Evolutionary conservation across 495 filamentous ascomycete genomes (phyloP), one percentile per base, ranked within the genome.

Genomic region (Tuber aestivum): DNA sequence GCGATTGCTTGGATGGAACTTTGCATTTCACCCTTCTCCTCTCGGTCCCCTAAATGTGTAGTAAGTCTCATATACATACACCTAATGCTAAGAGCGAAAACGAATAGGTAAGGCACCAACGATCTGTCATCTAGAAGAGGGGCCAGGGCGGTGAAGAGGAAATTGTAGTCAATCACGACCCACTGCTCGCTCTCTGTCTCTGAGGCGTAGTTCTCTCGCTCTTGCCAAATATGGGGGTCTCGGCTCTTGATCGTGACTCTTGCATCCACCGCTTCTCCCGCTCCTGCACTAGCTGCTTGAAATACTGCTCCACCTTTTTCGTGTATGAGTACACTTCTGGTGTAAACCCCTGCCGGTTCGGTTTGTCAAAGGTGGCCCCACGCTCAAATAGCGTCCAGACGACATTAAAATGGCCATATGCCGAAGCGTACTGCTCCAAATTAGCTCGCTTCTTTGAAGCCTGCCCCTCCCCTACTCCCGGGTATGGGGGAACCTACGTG

Each of bases 291-390:
- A 94, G 83, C 44, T 87, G 87, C 85, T 88, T 88, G 65, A 93
- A 89, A 78, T 93, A 94, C 32, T 91, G 90, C 84, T 94, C 92
- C 27, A 91, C 92, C 79, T 91, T 89, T 35, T 91, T 89, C 2
- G 91, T 93, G 38, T 88, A 88, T 69, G 88, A 90, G 83, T 95
- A 96, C 41, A 87, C 87, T 20, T 92, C 85, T 9, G 93, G 90
- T 37, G 88, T 92, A 89, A 92, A 94, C 75, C 87, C 89, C 86
- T 89, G 90, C 5, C 87, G 84, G 80, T 96, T 96, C 80, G 83
- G 86, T 69, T 86, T 89, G 70, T 88, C 85, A 1, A 90, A 87
- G 74, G 90, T 88, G 69, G 92, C 91, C 18, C 92, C 92, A 18
- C 87, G 87, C 4, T 89, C 87, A 37, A 95, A 85, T 37, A 96